phyloP scores from a whole-genome alignment of 495 filamentous ascomycete genomes.

The Podospora australis region DNA sequence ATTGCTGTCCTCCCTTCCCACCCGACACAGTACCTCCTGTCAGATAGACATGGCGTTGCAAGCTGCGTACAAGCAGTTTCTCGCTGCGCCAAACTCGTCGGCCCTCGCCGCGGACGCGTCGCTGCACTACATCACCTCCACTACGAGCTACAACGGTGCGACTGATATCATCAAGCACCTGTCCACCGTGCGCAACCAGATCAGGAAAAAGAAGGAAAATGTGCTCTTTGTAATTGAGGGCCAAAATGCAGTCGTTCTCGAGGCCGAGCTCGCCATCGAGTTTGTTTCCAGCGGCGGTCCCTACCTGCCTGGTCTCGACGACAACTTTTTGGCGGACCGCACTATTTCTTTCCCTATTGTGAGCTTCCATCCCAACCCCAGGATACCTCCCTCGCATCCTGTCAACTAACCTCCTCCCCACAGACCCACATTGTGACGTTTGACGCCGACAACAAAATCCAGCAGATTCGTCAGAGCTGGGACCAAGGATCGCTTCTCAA shows the following conservation, averaged over 20 bases:
- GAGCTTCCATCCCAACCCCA: conserved; percentile 29
- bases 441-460: conserved; percentile 66
- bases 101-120: conserved; percentile 64
- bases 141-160: conserved; percentile 61
- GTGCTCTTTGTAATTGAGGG: conserved; percentile 67
- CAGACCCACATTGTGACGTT: conserved; percentile 90
- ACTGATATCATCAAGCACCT: conserved; percentile 76
- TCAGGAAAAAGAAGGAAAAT: conserved; percentile 75
- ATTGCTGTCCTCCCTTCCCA: not conserved
- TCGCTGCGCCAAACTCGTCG: conserved; percentile 59
- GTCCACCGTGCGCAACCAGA: conserved; percentile 51
- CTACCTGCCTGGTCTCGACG: conserved; percentile 84
- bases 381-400: conserved; percentile 13
- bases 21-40: no score
- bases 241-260: conserved; percentile 59
- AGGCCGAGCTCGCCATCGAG: conserved; percentile 77
- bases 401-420: conserved; percentile 21
- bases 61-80: conserved; percentile 66
- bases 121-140: conserved; percentile 88
- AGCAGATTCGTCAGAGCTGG: conserved; percentile 83
- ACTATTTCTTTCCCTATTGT: conserved; percentile 78
- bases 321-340: conserved; percentile 88
- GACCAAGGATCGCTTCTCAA: conserved; percentile 91
- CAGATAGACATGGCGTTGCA: conserved; percentile 25
- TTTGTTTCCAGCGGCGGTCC: conserved; percentile 75